Evolutionary conservation across 2,329 filamentous ascomycete species (phyloP).

Genomic region (Colletotrichum neosansevieriae): DNA sequence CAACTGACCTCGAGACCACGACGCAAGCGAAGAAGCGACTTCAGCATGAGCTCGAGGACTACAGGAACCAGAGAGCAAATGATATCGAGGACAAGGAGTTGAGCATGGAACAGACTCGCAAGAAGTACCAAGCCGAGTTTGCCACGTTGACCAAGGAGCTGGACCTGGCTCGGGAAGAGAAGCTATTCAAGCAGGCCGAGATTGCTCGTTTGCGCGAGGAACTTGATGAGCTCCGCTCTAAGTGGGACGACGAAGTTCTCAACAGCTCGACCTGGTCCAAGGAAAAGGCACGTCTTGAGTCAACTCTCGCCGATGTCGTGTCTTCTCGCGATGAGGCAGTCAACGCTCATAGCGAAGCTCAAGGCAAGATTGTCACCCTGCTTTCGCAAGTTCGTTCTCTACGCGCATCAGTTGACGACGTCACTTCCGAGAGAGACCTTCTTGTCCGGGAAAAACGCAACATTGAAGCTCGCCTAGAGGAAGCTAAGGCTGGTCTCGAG

Average conservation of each 20-base stretch:
- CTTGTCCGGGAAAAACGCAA: conserved; percentile 90
- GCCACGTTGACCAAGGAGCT: conserved; percentile 90
- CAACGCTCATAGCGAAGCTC: conserved; percentile 92
- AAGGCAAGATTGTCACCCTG: conserved; percentile 90
- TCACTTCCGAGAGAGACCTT: conserved; percentile 85
- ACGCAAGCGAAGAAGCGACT: conserved; percentile 92
- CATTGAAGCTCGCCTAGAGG: conserved; percentile 84
- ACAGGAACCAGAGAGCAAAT: conserved; percentile 92
- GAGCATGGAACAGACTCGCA: conserved; percentile 95
- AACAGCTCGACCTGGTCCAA: conserved; percentile 99
- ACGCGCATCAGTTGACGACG: conserved; percentile 86
- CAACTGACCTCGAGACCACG: conserved; percentile 87
- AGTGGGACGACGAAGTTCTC: conserved; percentile 98
- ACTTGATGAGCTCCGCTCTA: conserved; percentile 91
- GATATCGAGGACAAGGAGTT: conserved; percentile 97
- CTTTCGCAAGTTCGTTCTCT: conserved; percentile 90
- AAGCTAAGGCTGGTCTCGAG: conserved; percentile 89
- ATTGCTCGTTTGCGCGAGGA: conserved; percentile 93
- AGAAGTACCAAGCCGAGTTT: conserved; percentile 97
- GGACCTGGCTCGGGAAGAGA: conserved; percentile 91
- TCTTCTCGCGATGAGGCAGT: conserved; percentile 95
- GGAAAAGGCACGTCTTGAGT: conserved; percentile 92
- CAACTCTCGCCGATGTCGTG: conserved; percentile 88
- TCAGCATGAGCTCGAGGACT: conserved; percentile 97
- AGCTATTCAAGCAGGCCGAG: conserved; percentile 86